These are phyloP conservation scores for Nicotiana tabacum DNA, from an alignment of 257 asterid species.

Conservation along the genomic window DNA sequence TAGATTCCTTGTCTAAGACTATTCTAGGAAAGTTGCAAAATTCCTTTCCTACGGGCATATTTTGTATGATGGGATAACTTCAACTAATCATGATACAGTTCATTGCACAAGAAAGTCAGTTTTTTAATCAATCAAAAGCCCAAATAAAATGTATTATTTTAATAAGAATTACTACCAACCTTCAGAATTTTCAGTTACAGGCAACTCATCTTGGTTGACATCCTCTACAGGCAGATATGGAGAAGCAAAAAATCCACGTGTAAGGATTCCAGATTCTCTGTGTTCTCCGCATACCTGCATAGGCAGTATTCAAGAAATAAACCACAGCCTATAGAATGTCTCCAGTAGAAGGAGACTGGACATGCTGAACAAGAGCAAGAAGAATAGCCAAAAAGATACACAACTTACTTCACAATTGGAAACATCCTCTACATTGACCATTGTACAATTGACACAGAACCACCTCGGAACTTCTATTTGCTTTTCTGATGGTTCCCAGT, in stretches of 20 bases:
- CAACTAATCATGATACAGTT: not conserved
- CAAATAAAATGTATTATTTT: constrained; percentile 2
- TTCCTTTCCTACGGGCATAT: not conserved
- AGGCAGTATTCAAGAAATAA: constrained; percentile 11
- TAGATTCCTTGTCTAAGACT: not conserved
- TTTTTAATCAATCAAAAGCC: not conserved
- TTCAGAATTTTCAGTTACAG: constrained; percentile 29
- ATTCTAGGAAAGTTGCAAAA: not conserved
- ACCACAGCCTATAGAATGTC: not conserved
- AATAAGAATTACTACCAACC: constrained; percentile 33
- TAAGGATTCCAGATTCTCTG: constrained; percentile 82
- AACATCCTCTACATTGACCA: constrained; percentile 54
- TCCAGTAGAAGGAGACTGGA: not conserved
- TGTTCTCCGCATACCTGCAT: constrained; percentile 82
- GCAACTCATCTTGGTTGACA: constrained; percentile 28
- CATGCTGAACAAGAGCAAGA: not conserved
- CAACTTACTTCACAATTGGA: constrained; percentile 60
- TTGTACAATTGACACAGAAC: constrained; percentile 92
- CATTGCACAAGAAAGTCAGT: not conserved
- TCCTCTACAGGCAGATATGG: constrained; percentile 39
- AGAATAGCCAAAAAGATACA: constrained; percentile 2
- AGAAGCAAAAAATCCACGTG: constrained; percentile 67
- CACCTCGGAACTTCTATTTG: constrained; percentile 51
- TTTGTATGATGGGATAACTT: not conserved
- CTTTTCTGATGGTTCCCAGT: constrained; percentile 47